Evolutionary conservation across 495 filamentous ascomycete species (phyloP), one percentile per base, ranked within the genome.

Genomic region (Talaromyces liani): DNA sequence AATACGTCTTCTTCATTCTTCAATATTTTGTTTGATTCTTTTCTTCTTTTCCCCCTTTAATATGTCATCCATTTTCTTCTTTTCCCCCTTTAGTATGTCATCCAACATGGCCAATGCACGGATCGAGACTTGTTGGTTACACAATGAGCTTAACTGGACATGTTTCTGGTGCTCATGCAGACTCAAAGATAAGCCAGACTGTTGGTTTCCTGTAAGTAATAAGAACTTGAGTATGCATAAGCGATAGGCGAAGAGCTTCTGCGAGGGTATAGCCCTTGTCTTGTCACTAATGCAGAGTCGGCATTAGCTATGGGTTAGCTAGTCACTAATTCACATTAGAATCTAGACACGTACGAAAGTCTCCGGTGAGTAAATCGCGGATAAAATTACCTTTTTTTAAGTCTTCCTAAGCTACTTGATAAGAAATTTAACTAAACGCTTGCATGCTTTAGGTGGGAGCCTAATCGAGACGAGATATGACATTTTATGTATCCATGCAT

Each of bases 91-190:
- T 20, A 14, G 12, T 47, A 6, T 45, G 39, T 22, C 18, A 29
- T 45, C 22, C 22, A 41, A 47, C 34, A 47, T 41, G 8, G 39
- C 58, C 24, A 27, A 60, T 49, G 20, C 58, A 60, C 9, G 14
- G 36, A 33, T 20, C 27, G 6, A 18, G 34, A 18, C 4, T 36
- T 14, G 31, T 36, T 31, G 56, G 31, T 14, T 36, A 18, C 18
- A 29, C 14, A 18, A 25, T n/a, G 12, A 24, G 27, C 27, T 58
- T 36, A 20, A 60, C 39, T 60, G 58, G 58, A 47, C 24, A 60
- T 60, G 58, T 60, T 60, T 60, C 58, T 60, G 58, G 53, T 16
- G 14, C 53, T n/a, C 10, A 56, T 56, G 53, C 53, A 56, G 5
- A 31, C 31, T 14, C 20, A 25, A 18, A 29, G 33, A 47, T 60